A percentile compares a stretch with the other conserved stretches of the same genome.
Evolutionary conservation across 2,329 filamentous ascomycete genomes (phyloP).

Genomic region (Trichophyton simii): DNA sequence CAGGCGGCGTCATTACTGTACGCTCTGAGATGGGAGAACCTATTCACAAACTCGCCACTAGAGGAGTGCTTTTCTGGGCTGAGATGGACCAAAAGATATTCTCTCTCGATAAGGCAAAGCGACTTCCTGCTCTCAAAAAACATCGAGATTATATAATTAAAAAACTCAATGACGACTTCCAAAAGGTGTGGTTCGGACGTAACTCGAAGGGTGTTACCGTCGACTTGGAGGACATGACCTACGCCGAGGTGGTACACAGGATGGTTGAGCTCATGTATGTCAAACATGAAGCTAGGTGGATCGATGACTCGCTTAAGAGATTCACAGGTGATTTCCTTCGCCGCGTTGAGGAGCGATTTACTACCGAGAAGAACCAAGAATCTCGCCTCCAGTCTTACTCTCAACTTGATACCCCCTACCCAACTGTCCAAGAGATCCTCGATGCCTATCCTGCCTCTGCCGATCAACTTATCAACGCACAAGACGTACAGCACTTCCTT

Average conservation of each 20-base stretch:
- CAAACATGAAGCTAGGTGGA: conserved; percentile 83
- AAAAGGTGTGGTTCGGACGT: conserved; percentile 91
- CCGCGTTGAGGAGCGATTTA: conserved; percentile 93
- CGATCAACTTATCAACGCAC: conserved; percentile 87
- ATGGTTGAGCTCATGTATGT: conserved; percentile 87
- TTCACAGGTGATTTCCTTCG: conserved; percentile 93
- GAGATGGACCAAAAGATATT: conserved; percentile 99
- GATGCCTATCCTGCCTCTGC: conserved; percentile 75
- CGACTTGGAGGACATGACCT: conserved; percentile 93
- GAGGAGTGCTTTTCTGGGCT: conserved; percentile 91
- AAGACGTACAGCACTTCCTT: conserved; percentile 95
- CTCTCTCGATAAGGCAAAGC: conserved; percentile 86
- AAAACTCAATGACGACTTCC: conserved; percentile 90
- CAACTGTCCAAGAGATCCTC: conserved; percentile 65
- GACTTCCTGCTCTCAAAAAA: conserved; percentile 75
- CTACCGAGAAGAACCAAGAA: conserved; percentile 53
- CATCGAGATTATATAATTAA: conserved; percentile 84
- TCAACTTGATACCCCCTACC: conserved; percentile 72
- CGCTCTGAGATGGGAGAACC: conserved; percentile 98
- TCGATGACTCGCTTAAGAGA: conserved; percentile 67
- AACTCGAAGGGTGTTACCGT: conserved; percentile 69
- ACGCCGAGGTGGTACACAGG: conserved; percentile 71
- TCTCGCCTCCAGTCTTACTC: conserved; percentile 83
- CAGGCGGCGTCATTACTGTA: conserved; percentile 90
- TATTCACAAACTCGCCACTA: conserved; percentile 95